phyloP scores from a whole-genome alignment of 768 basidiomycete species.

The Phanerodontia chrysosporium region DNA sequence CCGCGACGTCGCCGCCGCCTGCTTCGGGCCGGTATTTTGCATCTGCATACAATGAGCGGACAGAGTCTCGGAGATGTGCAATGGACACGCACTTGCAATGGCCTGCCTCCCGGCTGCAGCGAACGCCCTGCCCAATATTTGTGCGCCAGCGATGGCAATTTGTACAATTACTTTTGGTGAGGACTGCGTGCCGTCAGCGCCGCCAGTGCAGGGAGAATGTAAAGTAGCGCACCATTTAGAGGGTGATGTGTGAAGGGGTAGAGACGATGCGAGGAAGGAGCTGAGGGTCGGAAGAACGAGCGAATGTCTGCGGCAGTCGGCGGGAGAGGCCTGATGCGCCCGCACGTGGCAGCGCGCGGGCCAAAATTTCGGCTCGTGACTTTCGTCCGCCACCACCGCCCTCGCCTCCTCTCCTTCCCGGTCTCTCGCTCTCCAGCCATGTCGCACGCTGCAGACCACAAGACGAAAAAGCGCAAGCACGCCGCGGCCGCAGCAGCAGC shows the following conservation, averaged over 20 bases:
- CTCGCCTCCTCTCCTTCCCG: neutral
- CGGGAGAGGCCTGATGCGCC: conserved; percentile 1
- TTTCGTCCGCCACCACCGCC: neutral
- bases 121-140: conserved; percentile 90
- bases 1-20: conserved; percentile 64
- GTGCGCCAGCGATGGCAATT: conserved; percentile 70
- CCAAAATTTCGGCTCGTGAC: conserved; percentile 10
- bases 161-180: conserved; percentile 77
- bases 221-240: neutral
- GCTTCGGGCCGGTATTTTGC: conserved; percentile 77
- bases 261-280: neutral
- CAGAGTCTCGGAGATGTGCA: neutral
- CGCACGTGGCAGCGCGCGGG: neutral
- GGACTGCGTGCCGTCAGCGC: conserved; percentile 42
- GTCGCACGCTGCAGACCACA: conserved; percentile 19
- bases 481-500: conserved; percentile 22
- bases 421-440: conserved; percentile 1
- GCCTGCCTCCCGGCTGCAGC: conserved; percentile 89
- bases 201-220: neutral
- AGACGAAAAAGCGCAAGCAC: conserved; percentile 50
- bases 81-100: conserved; percentile 69
- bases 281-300: neutral
- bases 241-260: neutral
- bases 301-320: conserved; percentile 1
- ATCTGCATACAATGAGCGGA: conserved; percentile 43